A percentile compares a stretch with the other conserved stretches of the same genome.
phyloP scores from a whole-genome alignment of 345 rosid species.

The Corchorus olitorius region DNA sequence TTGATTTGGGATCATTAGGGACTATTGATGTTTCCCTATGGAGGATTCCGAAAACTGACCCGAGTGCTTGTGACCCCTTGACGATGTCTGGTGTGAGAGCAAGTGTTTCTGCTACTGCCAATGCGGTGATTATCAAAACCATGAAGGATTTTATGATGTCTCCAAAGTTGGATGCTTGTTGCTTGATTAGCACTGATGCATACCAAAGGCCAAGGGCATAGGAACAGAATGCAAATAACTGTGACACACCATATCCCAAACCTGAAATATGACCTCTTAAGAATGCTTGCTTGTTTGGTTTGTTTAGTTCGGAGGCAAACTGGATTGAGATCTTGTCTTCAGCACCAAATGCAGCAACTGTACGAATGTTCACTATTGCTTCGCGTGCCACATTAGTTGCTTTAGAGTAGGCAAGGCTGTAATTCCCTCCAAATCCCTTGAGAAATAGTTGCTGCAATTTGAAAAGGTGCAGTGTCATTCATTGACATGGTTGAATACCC shows the following conservation, averaged over 20 bases:
- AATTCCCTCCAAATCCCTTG: constrained; percentile 83
- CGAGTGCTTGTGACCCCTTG: constrained; percentile 85
- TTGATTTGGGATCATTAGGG: constrained; percentile 45
- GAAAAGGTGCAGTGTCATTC: neutral
- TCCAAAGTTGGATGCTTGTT: constrained; percentile 51
- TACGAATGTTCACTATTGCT: constrained; percentile 71
- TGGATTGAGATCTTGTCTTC: constrained; percentile 53
- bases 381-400: constrained; percentile 77
- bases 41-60: constrained; percentile 67
- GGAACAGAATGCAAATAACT: constrained; percentile 57
- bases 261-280: constrained; percentile 81
- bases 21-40: constrained; percentile 53
- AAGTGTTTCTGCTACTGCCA: constrained; percentile 71
- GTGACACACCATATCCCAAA: constrained; percentile 70
- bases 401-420: constrained; percentile 50
- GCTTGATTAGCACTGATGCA: constrained; percentile 59
- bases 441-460: constrained; percentile 68
- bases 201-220: constrained; percentile 94
- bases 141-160: constrained; percentile 65
- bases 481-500: neutral
- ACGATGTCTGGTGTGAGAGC: constrained; percentile 85
- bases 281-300: constrained; percentile 60
- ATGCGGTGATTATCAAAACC: constrained; percentile 69
- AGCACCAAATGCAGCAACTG: constrained; percentile 72
- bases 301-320: constrained; percentile 57